Conservation (phyloP, 345 rosid species). For the Citrus unshiu region DNA sequence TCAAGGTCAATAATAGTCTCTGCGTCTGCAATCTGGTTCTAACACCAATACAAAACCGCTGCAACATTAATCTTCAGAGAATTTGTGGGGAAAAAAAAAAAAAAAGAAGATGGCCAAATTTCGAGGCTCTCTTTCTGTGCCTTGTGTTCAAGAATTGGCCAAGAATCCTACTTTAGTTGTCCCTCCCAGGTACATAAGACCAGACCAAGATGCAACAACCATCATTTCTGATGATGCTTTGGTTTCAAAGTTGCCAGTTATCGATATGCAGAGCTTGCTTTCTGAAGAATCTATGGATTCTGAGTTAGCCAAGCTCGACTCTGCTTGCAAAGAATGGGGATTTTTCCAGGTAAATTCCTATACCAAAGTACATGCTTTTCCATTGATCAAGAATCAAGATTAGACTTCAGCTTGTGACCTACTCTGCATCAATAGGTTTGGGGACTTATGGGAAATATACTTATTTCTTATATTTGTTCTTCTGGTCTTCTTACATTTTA, state of each 20-base stretch:
- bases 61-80: not conserved
- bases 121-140: slow-evolving; percentile 37
- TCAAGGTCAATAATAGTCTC: no score
- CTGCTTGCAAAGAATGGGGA: slow-evolving; percentile 7
- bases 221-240: not conserved
- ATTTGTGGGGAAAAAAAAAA: not conserved
- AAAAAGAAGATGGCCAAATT: not conserved
- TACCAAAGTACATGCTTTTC: not conserved
- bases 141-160: slow-evolving; percentile 37
- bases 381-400: no score
- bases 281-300: slow-evolving; percentile 30
- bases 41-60: not conserved
- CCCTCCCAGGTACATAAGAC: slow-evolving; percentile 32
- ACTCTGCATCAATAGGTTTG: not conserved
- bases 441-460: no score
- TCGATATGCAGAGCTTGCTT: slow-evolving; percentile 32
- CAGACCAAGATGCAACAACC: slow-evolving; percentile 20
- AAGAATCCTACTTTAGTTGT: slow-evolving; percentile 17
- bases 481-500: no score
- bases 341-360: slow-evolving; percentile 23
- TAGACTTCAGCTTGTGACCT: not conserved
- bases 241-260: slow-evolving; percentile 28
- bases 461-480: no score
- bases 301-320: slow-evolving; percentile 37
- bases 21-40: no score